These are phyloP conservation scores for Durotheca rogersii DNA, from an alignment of 495 filamentous ascomycete genomes.

Conservation along the genomic window DNA sequence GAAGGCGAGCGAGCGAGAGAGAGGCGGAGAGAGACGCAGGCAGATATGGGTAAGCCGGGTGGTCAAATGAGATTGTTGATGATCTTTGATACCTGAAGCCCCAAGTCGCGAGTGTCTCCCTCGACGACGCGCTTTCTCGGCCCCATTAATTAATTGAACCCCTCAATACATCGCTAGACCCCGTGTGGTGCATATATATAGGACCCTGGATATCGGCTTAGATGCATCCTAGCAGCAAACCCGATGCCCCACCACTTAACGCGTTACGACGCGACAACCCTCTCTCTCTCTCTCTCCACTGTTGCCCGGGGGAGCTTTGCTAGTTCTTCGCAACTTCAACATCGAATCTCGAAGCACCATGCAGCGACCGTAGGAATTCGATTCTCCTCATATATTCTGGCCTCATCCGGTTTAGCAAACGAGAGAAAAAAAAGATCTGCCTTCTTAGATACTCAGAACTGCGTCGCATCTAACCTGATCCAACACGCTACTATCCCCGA, in stretches of 20 bases:
- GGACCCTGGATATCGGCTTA: too few relatives aligned
- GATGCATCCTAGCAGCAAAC: too few relatives aligned
- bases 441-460: neutral
- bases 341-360: neutral
- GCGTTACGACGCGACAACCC: constrained; percentile 31
- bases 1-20: too few relatives aligned
- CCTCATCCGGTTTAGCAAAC: too few relatives aligned
- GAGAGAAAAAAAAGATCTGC: too few relatives aligned
- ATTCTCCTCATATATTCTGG: too few relatives aligned
- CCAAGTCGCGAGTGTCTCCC: constrained; percentile 11
- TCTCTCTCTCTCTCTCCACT: too few relatives aligned
- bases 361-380: too few relatives aligned
- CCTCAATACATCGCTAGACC: neutral
- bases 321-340: neutral
- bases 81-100: too few relatives aligned
- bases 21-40: neutral
- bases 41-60: neutral
- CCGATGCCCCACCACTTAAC: constrained; percentile 41
- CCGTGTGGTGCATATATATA: too few relatives aligned
- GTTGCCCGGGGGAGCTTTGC: neutral
- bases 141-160: neutral
- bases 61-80: constrained; percentile 21
- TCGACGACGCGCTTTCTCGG: constrained; percentile 12
- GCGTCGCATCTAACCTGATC: neutral
- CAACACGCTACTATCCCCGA: too few relatives aligned